Percentiles rank a stretch among this genome's conserved stretches.
Conservation (phyloP, 1,284 basidiomycete species). For the Wallemia hederae region DNA sequence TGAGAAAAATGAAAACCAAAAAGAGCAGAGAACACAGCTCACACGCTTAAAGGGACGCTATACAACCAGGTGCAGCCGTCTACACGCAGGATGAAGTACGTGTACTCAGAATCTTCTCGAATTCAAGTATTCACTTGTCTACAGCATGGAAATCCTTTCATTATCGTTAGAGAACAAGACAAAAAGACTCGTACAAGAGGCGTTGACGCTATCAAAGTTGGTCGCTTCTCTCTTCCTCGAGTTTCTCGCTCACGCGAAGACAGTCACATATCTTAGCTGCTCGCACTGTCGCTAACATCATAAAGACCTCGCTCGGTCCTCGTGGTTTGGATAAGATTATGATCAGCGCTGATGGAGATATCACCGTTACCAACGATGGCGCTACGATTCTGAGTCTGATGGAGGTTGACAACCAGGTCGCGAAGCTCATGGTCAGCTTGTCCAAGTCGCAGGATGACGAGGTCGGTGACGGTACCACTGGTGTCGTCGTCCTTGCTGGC, state of each 20-base stretch:
- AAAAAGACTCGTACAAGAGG: constrained; percentile 88
- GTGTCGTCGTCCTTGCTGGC: constrained; percentile 91
- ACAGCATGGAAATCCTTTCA: constrained; percentile 1
- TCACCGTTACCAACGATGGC: constrained; percentile 95
- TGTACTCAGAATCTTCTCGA: background rate
- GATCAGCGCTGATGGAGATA: constrained; percentile 92
- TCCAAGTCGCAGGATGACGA: constrained; percentile 97
- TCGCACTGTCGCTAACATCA: constrained; percentile 70
- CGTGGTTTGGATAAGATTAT: constrained; percentile 93
- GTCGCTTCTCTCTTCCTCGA: constrained; percentile 10
- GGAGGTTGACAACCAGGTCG: constrained; percentile 97
- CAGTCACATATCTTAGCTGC: constrained; percentile 86
- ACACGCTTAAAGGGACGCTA: background rate
- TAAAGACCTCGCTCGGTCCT: constrained; percentile 80
- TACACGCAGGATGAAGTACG: background rate
- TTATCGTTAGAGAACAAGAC: constrained; percentile 39
- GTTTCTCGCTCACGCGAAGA: background rate
- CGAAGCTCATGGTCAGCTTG: constrained; percentile 83
- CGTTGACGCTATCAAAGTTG: constrained; percentile 77
- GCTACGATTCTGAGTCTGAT: constrained; percentile 84
- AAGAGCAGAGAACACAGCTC: background rate
- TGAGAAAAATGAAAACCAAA: background rate
- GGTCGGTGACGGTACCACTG: constrained; percentile 96
- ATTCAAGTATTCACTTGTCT: background rate
- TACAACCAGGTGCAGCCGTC: background rate